These are phyloP conservation scores for Ceratocystis albifundus DNA, from an alignment of 2,329 filamentous ascomycete genomes.

Conservation along the genomic window DNA sequence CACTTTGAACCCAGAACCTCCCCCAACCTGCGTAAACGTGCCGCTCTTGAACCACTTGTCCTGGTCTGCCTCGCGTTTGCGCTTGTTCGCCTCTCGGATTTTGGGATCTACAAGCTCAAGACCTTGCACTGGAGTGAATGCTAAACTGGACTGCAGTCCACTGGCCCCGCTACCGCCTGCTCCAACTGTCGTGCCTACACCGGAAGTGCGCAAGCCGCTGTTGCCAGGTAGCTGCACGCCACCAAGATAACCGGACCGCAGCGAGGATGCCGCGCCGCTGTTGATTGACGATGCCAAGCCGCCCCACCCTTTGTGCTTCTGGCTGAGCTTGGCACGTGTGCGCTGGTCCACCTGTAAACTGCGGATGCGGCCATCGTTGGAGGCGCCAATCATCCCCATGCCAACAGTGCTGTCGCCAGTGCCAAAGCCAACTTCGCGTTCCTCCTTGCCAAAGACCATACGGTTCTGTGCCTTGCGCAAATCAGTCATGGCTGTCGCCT, in stretches of 20 bases:
- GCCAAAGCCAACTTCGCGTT: conserved; percentile 85
- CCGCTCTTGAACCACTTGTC: conserved; percentile 95
- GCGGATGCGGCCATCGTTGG: conserved; percentile 79
- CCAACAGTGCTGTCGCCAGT: conserved; percentile 74
- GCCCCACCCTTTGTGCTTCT: conserved; percentile 95
- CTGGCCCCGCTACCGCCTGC: conserved; percentile 32
- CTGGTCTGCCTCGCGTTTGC: conserved; percentile 87
- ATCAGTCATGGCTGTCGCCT: conserved; percentile 93
- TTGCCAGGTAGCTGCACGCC: conserved; percentile 32
- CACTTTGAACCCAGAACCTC: conserved; percentile 60
- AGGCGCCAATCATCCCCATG: conserved; percentile 87
- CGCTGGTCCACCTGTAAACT: conserved; percentile 82
- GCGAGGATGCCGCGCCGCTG: conserved; percentile 58
- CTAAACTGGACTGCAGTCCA: conserved; percentile 75
- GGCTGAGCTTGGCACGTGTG: conserved; percentile 82
- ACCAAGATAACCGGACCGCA: conserved; percentile 37
- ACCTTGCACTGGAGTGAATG: conserved; percentile 90
- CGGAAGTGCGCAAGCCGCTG: conserved; percentile 67
- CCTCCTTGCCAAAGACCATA: conserved; percentile 90
- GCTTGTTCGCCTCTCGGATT: conserved; percentile 70
- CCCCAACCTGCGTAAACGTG: conserved; percentile 81
- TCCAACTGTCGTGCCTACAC: conserved; percentile 61
- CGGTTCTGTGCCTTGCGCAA: conserved; percentile 92
- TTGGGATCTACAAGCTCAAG: conserved; percentile 93
- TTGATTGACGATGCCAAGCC: conserved; percentile 70